A percentile compares a stretch with the other conserved stretches of the same genome.
Conservation (phyloP, 2,329 filamentous ascomycete species). For the Xylariomycetidae sp. region DNA sequence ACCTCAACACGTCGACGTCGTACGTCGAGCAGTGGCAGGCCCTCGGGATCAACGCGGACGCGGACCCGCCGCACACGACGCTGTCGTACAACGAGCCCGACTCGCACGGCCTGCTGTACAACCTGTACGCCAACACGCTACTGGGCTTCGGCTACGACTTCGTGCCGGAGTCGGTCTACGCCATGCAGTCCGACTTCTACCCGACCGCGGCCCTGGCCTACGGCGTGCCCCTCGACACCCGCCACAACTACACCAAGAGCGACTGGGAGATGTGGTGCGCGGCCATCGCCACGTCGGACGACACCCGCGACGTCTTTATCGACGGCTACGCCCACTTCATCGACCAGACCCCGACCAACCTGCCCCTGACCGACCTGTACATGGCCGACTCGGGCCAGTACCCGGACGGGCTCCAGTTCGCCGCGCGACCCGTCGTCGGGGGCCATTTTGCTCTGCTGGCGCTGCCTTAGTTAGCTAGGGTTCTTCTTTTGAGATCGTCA, state of each 20-base stretch:
- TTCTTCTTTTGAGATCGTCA: too few species aligned
- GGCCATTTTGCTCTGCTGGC: slow-evolving; percentile 77
- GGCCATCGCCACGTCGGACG: slow-evolving; percentile 57
- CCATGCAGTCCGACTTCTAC: slow-evolving; percentile 75
- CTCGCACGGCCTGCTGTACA: slow-evolving; percentile 64
- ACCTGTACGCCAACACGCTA: slow-evolving; percentile 74
- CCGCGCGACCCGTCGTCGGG: slow-evolving; percentile 73
- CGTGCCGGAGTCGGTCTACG: slow-evolving; percentile 70
- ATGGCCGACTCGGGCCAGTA: slow-evolving; percentile 66
- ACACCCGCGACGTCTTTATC: slow-evolving; percentile 62
- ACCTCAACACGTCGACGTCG: slow-evolving; percentile 55
- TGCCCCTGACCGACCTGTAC: slow-evolving; percentile 73
- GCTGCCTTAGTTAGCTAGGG: slow-evolving; percentile 32
- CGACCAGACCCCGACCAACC: slow-evolving; percentile 65
- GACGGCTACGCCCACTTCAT: slow-evolving; percentile 68
- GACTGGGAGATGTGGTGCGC: slow-evolving; percentile 87
- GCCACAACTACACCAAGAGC: slow-evolving; percentile 77
- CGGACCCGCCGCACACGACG: slow-evolving; percentile 61
- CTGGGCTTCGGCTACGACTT: slow-evolving; percentile 63
- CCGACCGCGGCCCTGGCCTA: slow-evolving; percentile 65
- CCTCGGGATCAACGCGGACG: slow-evolving; percentile 64
- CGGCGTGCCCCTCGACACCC: slow-evolving; percentile 76
- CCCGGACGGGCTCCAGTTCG: slow-evolving; percentile 62
- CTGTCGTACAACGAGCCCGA: slow-evolving; percentile 66
- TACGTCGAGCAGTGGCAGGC: slow-evolving; percentile 72